Base-by-base conservation (phyloP, 1,284 basidiomycete genomes). In the Ganoderma resinaceum region DNA sequence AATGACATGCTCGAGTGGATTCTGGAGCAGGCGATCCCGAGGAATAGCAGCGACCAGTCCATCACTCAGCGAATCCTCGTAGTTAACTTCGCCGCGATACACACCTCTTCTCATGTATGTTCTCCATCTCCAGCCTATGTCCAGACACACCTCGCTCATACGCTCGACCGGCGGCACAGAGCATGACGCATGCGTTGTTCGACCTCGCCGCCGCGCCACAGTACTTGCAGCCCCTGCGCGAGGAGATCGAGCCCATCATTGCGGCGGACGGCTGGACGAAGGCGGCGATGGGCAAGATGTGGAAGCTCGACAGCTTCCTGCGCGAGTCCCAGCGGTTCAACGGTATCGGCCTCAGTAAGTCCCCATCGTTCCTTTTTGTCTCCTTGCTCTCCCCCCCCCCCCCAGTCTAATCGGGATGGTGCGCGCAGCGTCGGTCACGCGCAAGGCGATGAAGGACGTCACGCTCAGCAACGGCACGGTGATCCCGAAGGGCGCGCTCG, bases 291-390 rank as follows among this genome's bases (percentile, higher is more conserved):
- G 75, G 72, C 14, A 84, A 83, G 65, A 82, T 88, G 81, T 75
- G 77, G 66, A 85, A 84, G 66, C 70, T 88, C 29, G 86, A 88
- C 70, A 87, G 86, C 70, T 87, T 88, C 74, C 71, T 89, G 63
- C 81, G 83, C 59, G 86, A 88, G 73, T 81, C 82, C 0, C 80
- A 81, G 66, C 78, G 86, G 7, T 67, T 81, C 58, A 80, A 80
- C 49, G 80, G 79, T 0, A 72, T 80, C 35, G 71, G 60, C 55
- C 38, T 61, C 33, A 70, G 76, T 79, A 62, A 35, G 75, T 70
- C 7, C 23, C 26, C 18, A 9, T 55, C n/a, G 6, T 46, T 23
- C 62, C 43, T 9, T 35, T 35, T 35, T 35, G 35, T 35, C 35
- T 35, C 35, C 35, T 35, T 9, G 35, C 35, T 35, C n/a, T n/a